Conservation (phyloP, 768 basidiomycete genomes). For the Mycena galopus region DNA sequence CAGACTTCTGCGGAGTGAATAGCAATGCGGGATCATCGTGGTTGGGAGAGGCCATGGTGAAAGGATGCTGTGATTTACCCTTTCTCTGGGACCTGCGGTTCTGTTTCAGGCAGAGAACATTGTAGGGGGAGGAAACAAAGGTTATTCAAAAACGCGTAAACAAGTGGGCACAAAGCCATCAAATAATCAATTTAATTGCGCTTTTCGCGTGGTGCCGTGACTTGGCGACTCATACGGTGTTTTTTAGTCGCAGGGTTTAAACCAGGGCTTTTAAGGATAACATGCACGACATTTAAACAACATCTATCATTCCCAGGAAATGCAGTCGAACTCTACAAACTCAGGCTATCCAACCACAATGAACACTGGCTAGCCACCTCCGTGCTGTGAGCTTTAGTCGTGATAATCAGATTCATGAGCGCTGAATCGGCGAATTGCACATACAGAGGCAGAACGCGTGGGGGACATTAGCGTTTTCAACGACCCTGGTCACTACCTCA, state of each 20-base stretch:
- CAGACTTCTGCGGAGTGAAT: constrained; percentile 38
- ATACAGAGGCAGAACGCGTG: constrained; percentile 84
- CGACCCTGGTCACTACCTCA: constrained; percentile 52
- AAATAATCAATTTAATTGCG: no score
- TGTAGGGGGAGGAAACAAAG: not conserved
- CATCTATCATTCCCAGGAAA: not conserved
- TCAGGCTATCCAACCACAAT: constrained; percentile 7
- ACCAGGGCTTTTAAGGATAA: no score
- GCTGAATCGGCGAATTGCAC: constrained; percentile 39
- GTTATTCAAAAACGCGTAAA: constrained; percentile 8
- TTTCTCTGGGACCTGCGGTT: not conserved
- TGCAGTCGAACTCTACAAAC: not conserved
- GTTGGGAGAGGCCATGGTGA: constrained; percentile 16
- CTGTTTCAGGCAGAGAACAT: not conserved
- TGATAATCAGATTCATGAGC: not conserved
- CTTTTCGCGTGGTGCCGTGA: no score
- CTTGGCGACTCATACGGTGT: no score
- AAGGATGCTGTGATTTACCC: not conserved
- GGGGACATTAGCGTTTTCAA: constrained; percentile 63
- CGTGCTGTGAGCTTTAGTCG: constrained; percentile 64
- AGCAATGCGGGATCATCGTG: constrained; percentile 36
- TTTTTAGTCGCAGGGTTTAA: no score
- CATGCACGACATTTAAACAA: no score
- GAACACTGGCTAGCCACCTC: constrained; percentile 62
- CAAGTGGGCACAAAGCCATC: not conserved